phyloP scores from a whole-genome alignment of 2,329 filamentous ascomycete species.

The Aspergillus nomiae region DNA sequence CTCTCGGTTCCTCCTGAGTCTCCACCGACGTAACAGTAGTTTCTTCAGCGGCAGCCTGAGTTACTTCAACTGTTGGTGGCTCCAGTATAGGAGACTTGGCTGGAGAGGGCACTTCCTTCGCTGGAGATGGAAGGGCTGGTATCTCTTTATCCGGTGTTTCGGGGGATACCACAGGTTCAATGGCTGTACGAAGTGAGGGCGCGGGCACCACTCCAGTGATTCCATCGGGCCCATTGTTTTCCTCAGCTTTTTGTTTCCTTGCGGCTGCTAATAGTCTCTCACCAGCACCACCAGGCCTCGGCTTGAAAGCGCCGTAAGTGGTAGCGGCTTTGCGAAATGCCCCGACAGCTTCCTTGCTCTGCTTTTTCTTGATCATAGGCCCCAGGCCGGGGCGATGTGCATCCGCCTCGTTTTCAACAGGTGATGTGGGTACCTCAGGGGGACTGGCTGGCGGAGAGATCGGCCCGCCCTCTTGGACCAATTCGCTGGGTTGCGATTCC shows the following conservation, averaged over 20 bases:
- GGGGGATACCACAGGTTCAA: slow-evolving; percentile 31
- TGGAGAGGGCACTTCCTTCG: slow-evolving; percentile 17
- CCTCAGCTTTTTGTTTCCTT: slow-evolving; percentile 55
- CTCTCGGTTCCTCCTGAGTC: slow-evolving; percentile 22
- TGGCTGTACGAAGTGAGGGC: slow-evolving; percentile 56
- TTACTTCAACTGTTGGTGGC: slow-evolving; percentile 43
- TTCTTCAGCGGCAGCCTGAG: slow-evolving; percentile 35
- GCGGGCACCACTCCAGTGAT: slow-evolving; percentile 87
- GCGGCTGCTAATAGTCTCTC: slow-evolving; percentile 69
- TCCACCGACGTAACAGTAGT: slow-evolving; percentile 27
- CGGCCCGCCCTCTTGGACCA: slow-evolving; percentile 11
- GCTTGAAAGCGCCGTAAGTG: slow-evolving; percentile 75
- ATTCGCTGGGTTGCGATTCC: slow-evolving; percentile 12
- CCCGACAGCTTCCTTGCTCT: slow-evolving; percentile 70
- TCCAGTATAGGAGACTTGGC: slow-evolving; percentile 17
- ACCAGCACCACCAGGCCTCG: slow-evolving; percentile 81
- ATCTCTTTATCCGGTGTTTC: slow-evolving; percentile 34
- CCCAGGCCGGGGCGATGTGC: slow-evolving; percentile 74
- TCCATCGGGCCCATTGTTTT: slow-evolving; percentile 73
- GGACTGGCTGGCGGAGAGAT: slow-evolving; percentile 16
- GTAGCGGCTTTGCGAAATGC: slow-evolving; percentile 79
- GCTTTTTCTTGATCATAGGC: slow-evolving; percentile 86
- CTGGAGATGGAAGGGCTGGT: slow-evolving; percentile 22
- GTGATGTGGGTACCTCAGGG: slow-evolving; percentile 15
- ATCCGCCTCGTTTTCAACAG: slow-evolving; percentile 53